Evolutionary conservation across 192 early-diverging fungal genomes (phyloP).

Genomic region (Powellomyces hirtus): DNA sequence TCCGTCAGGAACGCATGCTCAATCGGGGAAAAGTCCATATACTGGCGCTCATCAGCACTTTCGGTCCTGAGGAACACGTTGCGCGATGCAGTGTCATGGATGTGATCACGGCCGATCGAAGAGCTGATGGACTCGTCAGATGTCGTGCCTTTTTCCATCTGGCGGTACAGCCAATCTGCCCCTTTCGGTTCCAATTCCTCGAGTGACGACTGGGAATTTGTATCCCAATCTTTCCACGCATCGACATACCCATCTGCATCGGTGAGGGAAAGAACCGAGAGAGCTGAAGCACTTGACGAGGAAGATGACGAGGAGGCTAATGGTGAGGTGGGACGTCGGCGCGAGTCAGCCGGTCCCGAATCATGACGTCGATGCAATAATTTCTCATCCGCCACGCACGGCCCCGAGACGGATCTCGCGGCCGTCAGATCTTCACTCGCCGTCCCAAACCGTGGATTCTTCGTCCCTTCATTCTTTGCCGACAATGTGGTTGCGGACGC

Average conservation of each 20-base stretch:
- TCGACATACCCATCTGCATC: neutral
- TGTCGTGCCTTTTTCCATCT: neutral
- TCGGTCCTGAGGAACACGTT: neutral
- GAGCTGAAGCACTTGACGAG: neutral
- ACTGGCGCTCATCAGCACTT: neutral
- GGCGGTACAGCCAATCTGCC: neutral
- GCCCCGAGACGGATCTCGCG: neutral
- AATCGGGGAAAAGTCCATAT: neutral
- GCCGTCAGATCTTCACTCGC: neutral
- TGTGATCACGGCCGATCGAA: neutral
- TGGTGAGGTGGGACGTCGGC: neutral
- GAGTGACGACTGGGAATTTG: neutral
- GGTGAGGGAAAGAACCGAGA: neutral
- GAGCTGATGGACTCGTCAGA: neutral
- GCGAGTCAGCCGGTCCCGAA: neutral
- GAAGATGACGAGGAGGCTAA: neutral
- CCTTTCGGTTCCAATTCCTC: neutral
- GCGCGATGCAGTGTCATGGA: neutral
- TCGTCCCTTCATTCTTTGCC: neutral
- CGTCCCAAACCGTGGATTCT: constrained; percentile 1
- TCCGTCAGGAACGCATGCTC: neutral
- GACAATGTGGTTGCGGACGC: neutral
- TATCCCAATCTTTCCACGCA: neutral
- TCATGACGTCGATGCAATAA: neutral
- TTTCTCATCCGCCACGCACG: neutral